Evolutionary conservation across 306 rosid species (phyloP).

Genomic region (Citrullus mucosospermus): DNA sequence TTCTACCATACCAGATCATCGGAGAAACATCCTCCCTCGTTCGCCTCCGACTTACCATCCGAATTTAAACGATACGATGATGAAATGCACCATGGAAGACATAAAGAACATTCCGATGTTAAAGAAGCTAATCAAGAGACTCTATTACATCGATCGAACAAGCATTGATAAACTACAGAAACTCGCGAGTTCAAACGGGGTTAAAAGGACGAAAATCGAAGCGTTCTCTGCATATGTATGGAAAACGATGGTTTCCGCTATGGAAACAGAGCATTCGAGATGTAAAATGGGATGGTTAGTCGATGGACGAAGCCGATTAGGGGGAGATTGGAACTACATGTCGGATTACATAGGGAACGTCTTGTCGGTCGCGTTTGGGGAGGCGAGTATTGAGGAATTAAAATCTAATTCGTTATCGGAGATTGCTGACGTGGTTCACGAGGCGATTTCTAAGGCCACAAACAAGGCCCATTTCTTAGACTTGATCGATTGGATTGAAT

Average conservation of each 20-base stretch:
- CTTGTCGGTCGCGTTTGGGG: slow-evolving; percentile 50
- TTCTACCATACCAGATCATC: slow-evolving; percentile 42
- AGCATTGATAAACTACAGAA: slow-evolving; percentile 45
- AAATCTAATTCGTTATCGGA: slow-evolving; percentile 35
- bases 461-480: slow-evolving; percentile 65
- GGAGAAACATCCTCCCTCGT: slow-evolving; percentile 43
- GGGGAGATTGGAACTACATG: slow-evolving; percentile 19
- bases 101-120: slow-evolving; percentile 46
- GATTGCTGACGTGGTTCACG: slow-evolving; percentile 33
- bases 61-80: slow-evolving; percentile 45
- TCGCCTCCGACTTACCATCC: slow-evolving; percentile 51
- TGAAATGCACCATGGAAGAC: slow-evolving; percentile 61
- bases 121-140: slow-evolving; percentile 35
- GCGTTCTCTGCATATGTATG: slow-evolving; percentile 79
- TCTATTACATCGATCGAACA: slow-evolving; percentile 43
- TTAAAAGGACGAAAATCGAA: slow-evolving; percentile 57
- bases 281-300: slow-evolving; percentile 91
- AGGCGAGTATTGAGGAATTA: slow-evolving; percentile 40
- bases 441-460: slow-evolving; percentile 48
- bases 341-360: slow-evolving; percentile 75
- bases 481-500: slow-evolving; percentile 76
- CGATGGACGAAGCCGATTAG: slow-evolving; percentile 50
- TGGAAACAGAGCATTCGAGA: slow-evolving; percentile 22
- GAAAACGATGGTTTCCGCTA: slow-evolving; percentile 41
- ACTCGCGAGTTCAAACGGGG: slow-evolving; percentile 34